Conservation (phyloP, 2,329 filamentous ascomycete genomes). For the Aureobasidium sp. region DNA sequence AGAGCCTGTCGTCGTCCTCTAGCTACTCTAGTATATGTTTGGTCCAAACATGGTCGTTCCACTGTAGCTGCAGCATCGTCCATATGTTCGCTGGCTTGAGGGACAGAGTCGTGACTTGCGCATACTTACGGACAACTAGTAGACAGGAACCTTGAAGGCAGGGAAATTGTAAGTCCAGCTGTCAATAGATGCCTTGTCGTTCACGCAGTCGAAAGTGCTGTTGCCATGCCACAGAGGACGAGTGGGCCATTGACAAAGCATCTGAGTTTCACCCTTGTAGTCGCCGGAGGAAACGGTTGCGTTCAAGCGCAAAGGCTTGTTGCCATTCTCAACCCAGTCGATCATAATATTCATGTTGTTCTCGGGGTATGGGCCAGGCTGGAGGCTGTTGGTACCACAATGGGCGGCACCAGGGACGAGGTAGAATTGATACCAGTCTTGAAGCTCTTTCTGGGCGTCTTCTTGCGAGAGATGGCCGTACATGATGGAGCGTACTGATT, state of each 20-base stretch:
- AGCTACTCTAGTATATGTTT: too few species aligned
- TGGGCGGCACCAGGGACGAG: conserved; percentile 47
- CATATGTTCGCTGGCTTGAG: background rate
- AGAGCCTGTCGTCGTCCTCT: too few species aligned
- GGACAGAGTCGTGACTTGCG: background rate
- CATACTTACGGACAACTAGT: conserved; percentile 18
- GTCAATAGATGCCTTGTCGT: conserved; percentile 32
- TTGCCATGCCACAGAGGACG: conserved; percentile 34
- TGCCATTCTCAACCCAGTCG: conserved; percentile 45
- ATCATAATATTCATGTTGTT: conserved; percentile 41
- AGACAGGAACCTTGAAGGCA: conserved; percentile 34
- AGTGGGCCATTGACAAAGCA: conserved; percentile 37
- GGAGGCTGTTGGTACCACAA: conserved; percentile 38
- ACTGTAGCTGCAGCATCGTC: background rate
- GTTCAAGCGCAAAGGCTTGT: conserved; percentile 38
- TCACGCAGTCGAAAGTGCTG: conserved; percentile 30
- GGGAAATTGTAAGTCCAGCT: conserved; percentile 34
- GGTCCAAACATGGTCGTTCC: too few species aligned
- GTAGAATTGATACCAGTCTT: conserved; percentile 49
- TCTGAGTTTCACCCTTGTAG: conserved; percentile 28
- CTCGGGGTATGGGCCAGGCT: conserved; percentile 33
- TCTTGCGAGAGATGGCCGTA: conserved; percentile 23
- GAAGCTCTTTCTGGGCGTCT: conserved; percentile 27
- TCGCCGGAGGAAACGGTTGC: conserved; percentile 27
- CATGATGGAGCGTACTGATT: conserved; percentile 46